Percentiles rank a stretch among this genome's conserved stretches.
Conservation (phyloP, 116 monocot species). For the Dioscorea cayenensis region DNA sequence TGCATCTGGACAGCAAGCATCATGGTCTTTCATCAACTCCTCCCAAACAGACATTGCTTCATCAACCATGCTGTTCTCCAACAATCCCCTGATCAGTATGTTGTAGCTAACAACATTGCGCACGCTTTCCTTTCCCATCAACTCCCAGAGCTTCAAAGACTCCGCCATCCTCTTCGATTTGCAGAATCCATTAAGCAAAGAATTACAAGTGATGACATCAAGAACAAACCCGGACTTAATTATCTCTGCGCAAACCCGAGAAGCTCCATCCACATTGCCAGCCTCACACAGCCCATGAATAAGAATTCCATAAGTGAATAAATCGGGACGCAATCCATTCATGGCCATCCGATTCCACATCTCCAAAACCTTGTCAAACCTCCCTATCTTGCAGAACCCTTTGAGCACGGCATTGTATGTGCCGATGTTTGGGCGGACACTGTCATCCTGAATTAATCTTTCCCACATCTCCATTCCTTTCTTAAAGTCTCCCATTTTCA, state of each 20-base stretch:
- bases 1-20: conserved; percentile 31
- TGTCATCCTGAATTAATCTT: conserved; percentile 34
- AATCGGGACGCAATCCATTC: conserved; percentile 56
- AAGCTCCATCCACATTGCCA: conserved; percentile 53
- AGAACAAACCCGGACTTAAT: conserved; percentile 43
- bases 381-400: conserved; percentile 66
- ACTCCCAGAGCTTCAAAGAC: conserved; percentile 45
- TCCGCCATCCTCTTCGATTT: conserved; percentile 41
- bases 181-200: conserved; percentile 53
- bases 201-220: conserved; percentile 59
- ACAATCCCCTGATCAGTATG: conserved; percentile 63
- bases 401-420: conserved; percentile 79
- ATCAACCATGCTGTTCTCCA: conserved; percentile 38
- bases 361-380: conserved; percentile 51
- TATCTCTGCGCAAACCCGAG: conserved; percentile 48
- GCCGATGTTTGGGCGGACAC: conserved; percentile 37
- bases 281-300: conserved; percentile 59
- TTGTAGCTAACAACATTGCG: conserved; percentile 55
- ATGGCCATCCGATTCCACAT: conserved; percentile 57
- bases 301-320: conserved; percentile 58
- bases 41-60: conserved; percentile 59
- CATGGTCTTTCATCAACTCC: conserved; percentile 20
- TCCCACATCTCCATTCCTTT: conserved; percentile 61
- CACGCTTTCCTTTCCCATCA: conserved; percentile 26
- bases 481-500: conserved; percentile 53